Base-by-base conservation (phyloP, 345 rosid species). In the Melaleuca quinquenervia region DNA sequence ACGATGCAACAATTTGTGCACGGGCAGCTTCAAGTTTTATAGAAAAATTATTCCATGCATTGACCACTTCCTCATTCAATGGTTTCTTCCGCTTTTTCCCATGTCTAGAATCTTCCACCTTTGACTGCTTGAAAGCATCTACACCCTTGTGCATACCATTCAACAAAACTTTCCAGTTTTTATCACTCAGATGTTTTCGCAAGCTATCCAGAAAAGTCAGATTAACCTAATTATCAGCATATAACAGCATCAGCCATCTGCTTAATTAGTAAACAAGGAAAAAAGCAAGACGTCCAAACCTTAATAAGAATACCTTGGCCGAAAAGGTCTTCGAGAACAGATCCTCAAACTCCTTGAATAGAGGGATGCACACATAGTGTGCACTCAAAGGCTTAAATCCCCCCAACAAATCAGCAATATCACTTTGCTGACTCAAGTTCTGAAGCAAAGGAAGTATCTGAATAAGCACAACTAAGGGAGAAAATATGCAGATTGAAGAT, bases 391-490 rank as follows among this genome's bases (percentile, higher is more conserved):
- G 99, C 96, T 94, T 97, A 92, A 95, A 97, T 49, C 99, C 99
- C 86, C 99, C 99, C 88, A 97, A 90, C 60, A 97, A 90, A 91
- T 97, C 98, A 87, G 98, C 95, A 88, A 94, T 91, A 87, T 97
- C 99, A 87, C 98, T 97, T 89, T 96, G 99, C 89, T 97, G 99
- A 91, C 99, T 97, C 91, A 97, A 91, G 88, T 97, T 97, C 99
- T 97, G 95, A 76, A 86, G 83, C 32, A 76, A 85, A 86, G 82
- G 15, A 50, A 5, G 58, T 45, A 45, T 70, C 50, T 84, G 51
- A 83, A 32, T 54, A 32, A 54, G 29, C 85, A 54, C 85, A 54
- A 32, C 9, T 49, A 13, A 52, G 51, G 58, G 49, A 50, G 36
- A 82, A 49, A 27, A 82, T 48, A 52, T 51, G 22, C 11, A 82